Evolutionary conservation across 306 rosid species (phyloP), one percentile per base, ranked within the genome.

Genomic region (Oemleria cerasiformis): DNA sequence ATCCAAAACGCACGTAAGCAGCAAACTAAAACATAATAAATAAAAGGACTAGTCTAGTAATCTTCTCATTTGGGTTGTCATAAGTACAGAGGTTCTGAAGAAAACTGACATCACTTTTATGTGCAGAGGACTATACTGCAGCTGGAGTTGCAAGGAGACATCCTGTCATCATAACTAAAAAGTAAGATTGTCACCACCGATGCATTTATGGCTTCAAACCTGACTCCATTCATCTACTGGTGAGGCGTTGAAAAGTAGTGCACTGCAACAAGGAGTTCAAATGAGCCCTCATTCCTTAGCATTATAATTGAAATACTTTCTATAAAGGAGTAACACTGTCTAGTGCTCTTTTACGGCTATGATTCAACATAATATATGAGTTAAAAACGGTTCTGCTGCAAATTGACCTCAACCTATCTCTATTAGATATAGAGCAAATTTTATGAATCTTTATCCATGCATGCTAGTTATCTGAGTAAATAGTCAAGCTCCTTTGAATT

Each of bases 41-140:
- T 15, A 14, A 36, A 34, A 25, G n/a, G 63, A 25, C 30, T 25
- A 1, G 30, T 25, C 1, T 25, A 25, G 30, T 25, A 25, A 25
- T 25, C 30, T 25, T 25, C 30, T 25, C 30, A 25, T 25, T 25
- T 25, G 30, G 30, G 30, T 25, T 25, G 6, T 25, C 30, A 25
- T 25, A 25, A 25, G 30, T 25, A 25, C 30, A 25, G 30, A 25
- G 30, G 30, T 25, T 34, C 41, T 60, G 20, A 60, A 16, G 15
- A 30, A 60, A n/a, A 15, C 23, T 60, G 21, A 13, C n/a, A 60
- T 60, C 65, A 36, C 43, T 59, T 34, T 59, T 25, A 42, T 42
- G 45, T 42, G 65, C 8, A 60, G 65, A 60, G 65, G n/a, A 39
- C 44, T 60, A n/a, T 10, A 60, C 44, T 60, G 65, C 65, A 60